Percentiles rank a stretch among this genome's conserved stretches.
These are phyloP conservation scores for Globisporangium barbulae DNA, from an alignment of 352 stramenopile genomes.

Conservation along the genomic window DNA sequence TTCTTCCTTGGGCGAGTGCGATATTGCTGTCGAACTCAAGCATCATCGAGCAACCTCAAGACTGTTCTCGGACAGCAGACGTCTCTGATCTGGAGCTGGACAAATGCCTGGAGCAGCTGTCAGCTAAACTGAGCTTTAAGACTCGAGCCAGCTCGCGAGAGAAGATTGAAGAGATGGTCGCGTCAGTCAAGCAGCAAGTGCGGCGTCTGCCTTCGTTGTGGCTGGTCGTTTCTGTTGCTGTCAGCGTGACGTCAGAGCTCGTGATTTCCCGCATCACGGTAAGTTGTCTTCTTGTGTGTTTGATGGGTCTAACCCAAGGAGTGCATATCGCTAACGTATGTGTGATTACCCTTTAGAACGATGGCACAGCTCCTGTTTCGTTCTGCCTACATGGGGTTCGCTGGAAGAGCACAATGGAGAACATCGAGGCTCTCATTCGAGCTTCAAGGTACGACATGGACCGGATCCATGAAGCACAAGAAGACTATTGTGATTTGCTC, in stretches of 20 bases:
- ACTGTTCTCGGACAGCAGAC: conserved; percentile 17
- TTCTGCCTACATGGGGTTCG: conserved; percentile 42
- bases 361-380: conserved; percentile 33
- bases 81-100: conserved; percentile 15
- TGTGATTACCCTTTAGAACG: conserved; percentile 33
- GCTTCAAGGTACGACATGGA: conserved; percentile 47
- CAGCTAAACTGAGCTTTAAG: conserved; percentile 2
- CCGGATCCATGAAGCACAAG: not conserved
- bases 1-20: conserved; percentile 38
- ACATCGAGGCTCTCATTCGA: conserved; percentile 50
- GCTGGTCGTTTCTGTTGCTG: conserved; percentile 38
- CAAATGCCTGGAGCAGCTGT: conserved; percentile 14
- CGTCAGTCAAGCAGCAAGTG: conserved; percentile 23
- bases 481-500: not conserved
- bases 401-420: conserved; percentile 38
- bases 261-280: conserved; percentile 44
- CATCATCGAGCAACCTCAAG: conserved; percentile 16
- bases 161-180: conserved; percentile 19
- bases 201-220: conserved; percentile 34
- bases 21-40: conserved; percentile 35
- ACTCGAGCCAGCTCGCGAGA: not conserved
- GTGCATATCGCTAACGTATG: not conserved
- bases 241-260: conserved; percentile 41
- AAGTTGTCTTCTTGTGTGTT: conserved; percentile 3
- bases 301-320: not conserved